phyloP scores from a whole-genome alignment of 805 yeast species.

The Nakazawaea anatomiae region DNA sequence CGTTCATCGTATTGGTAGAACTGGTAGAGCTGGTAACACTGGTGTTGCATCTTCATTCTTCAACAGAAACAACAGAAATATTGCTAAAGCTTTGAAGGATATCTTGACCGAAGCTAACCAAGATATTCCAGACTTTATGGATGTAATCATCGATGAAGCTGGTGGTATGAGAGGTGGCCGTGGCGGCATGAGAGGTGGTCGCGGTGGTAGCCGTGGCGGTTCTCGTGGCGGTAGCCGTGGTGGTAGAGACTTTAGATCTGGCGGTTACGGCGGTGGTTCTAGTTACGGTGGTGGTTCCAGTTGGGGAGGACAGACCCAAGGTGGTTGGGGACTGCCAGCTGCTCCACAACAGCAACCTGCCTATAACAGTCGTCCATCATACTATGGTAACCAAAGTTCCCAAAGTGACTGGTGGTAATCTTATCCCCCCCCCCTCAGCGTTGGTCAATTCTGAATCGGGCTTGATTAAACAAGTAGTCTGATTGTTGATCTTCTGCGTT shows the following conservation, averaged over 20 bases:
- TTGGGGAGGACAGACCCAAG: conserved; percentile 21
- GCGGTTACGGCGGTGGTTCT: conserved; percentile 26
- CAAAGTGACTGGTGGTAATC: conserved; percentile 3
- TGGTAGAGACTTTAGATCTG: conserved; percentile 11
- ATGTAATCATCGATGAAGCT: conserved; percentile 71
- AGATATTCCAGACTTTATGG: conserved; percentile 89
- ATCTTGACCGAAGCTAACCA: conserved; percentile 94
- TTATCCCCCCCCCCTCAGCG: background rate
- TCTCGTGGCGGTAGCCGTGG: conserved; percentile 13
- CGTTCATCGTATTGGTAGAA: conserved; percentile 99
- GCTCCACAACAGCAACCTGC: conserved; percentile 2
- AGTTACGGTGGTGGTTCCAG: conserved; percentile 30
- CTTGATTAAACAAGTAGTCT: too few relatives aligned
- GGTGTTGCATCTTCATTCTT: conserved; percentile 99
- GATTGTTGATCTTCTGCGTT: too few relatives aligned
- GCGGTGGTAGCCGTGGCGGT: conserved; percentile 29
- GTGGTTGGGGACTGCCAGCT: conserved; percentile 10
- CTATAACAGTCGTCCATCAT: conserved; percentile 10
- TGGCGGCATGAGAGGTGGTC: conserved; percentile 38
- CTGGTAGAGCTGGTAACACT: conserved; percentile 99
- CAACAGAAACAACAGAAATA: conserved; percentile 89
- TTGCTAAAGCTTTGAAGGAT: conserved; percentile 82
- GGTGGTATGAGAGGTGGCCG: conserved; percentile 48
- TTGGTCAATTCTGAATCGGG: too few relatives aligned
- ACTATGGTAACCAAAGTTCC: conserved; percentile 19